Conservation (phyloP, 768 basidiomycete genomes). For the Xanthoconium purpureum region DNA sequence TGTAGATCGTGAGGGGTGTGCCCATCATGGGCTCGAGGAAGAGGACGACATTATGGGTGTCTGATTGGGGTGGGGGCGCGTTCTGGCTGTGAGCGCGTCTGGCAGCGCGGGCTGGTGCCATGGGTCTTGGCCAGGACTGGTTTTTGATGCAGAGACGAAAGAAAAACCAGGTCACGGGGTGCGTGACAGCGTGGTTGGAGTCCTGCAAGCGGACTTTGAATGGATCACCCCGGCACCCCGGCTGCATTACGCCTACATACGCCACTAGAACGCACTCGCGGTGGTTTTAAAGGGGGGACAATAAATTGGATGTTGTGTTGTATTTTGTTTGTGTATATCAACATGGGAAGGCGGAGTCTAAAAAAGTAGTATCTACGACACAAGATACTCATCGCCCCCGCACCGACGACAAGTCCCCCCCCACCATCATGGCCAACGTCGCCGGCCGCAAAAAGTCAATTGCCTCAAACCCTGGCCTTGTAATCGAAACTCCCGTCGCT, state of each 20-base stretch:
- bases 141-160: constrained; percentile 22
- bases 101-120: constrained; percentile 73
- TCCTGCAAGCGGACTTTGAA: constrained; percentile 29
- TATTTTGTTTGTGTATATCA: constrained; percentile 29
- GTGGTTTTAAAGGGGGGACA: neutral
- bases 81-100: constrained; percentile 44
- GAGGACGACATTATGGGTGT: constrained; percentile 42
- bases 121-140: constrained; percentile 56
- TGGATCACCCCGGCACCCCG: neutral
- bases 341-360: constrained; percentile 28
- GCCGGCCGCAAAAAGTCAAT: constrained; percentile 81
- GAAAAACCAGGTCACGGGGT: constrained; percentile 18
- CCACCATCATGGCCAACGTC: constrained; percentile 47
- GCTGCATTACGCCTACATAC: too few species aligned
- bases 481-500: constrained; percentile 71
- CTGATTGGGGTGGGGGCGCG: constrained; percentile 27
- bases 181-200: constrained; percentile 29
- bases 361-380: constrained; percentile 31
- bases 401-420: too few species aligned
- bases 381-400: constrained; percentile 5
- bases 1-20: constrained; percentile 66
- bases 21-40: constrained; percentile 86
- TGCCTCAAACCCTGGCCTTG: constrained; percentile 57
- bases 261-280: neutral
- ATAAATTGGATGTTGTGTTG: constrained; percentile 5